Percentiles rank a stretch among this genome's conserved stretches.
Conservation (phyloP, 2,329 filamentous ascomycete genomes). For the Akanthomyces uredinophilus region DNA sequence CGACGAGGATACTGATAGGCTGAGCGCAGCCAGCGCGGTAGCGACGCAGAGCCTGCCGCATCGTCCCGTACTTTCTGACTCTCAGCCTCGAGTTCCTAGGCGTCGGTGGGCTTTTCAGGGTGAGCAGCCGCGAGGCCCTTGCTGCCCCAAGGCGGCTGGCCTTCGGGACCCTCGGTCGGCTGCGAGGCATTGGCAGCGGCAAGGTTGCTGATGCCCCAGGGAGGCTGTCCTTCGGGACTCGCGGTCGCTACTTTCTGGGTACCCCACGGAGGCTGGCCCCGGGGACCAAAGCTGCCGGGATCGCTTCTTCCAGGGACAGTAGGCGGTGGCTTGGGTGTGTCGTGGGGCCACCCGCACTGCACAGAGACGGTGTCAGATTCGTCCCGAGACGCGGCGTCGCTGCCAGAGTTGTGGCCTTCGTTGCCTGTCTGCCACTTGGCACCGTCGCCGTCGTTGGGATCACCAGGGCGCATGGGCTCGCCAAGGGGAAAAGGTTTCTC, state of each 20-base stretch:
- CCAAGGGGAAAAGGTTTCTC: no score
- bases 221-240: neutral
- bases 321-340: neutral
- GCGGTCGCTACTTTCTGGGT: neutral
- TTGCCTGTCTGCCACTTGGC: neutral
- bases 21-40: slow-evolving; percentile 13
- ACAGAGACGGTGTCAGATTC: neutral
- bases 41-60: neutral
- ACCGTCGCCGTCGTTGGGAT: no score
- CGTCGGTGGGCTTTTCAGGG: neutral
- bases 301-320: neutral
- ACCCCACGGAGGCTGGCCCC: neutral
- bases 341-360: neutral
- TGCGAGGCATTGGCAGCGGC: neutral
- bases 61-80: neutral
- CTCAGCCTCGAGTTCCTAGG: slow-evolving; percentile 10
- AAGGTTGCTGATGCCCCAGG: neutral
- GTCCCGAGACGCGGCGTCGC: neutral
- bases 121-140: neutral
- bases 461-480: no score
- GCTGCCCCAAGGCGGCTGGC: slow-evolving; percentile 1
- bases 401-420: neutral
- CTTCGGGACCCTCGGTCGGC: neutral
- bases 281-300: neutral
- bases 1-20: slow-evolving; percentile 1